Conservation (phyloP, 352 stramenopile species). For the Phytophthora sp. region DNA sequence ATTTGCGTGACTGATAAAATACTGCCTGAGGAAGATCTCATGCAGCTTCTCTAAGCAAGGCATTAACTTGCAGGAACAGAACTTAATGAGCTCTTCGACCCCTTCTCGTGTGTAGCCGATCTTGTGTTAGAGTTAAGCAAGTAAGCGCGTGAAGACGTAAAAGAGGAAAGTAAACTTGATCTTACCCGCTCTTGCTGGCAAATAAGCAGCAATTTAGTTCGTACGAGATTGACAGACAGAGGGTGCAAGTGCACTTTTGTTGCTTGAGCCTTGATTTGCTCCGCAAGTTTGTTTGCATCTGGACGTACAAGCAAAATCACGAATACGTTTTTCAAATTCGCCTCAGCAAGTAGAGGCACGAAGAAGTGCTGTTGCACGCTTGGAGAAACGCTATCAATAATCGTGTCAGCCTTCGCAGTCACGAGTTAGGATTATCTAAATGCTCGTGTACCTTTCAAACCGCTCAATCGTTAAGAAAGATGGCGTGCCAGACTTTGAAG, state of each 20-base stretch:
- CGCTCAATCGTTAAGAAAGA: constrained; percentile 62
- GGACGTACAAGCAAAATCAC: constrained; percentile 58
- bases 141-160: not conserved
- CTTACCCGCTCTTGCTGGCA: constrained; percentile 53
- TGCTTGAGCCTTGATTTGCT: constrained; percentile 59
- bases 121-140: constrained; percentile 21
- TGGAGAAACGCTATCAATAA: constrained; percentile 62
- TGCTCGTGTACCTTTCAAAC: constrained; percentile 76
- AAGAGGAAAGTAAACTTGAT: not conserved
- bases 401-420: no score
- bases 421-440: no score
- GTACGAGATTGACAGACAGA: constrained; percentile 50
- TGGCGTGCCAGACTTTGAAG: constrained; percentile 22
- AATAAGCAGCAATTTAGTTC: constrained; percentile 58
- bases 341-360: constrained; percentile 45
- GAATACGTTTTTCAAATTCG: constrained; percentile 65
- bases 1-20: constrained; percentile 68
- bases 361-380: constrained; percentile 73
- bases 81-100: constrained; percentile 51
- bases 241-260: constrained; percentile 45
- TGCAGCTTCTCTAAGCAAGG: constrained; percentile 49
- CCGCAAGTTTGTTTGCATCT: constrained; percentile 59
- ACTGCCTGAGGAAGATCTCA: constrained; percentile 51
- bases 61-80: constrained; percentile 45
- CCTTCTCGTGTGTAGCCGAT: constrained; percentile 68